Conservation (phyloP, 805 yeast genomes). For the Myxozyma vanderwaltii region DNA sequence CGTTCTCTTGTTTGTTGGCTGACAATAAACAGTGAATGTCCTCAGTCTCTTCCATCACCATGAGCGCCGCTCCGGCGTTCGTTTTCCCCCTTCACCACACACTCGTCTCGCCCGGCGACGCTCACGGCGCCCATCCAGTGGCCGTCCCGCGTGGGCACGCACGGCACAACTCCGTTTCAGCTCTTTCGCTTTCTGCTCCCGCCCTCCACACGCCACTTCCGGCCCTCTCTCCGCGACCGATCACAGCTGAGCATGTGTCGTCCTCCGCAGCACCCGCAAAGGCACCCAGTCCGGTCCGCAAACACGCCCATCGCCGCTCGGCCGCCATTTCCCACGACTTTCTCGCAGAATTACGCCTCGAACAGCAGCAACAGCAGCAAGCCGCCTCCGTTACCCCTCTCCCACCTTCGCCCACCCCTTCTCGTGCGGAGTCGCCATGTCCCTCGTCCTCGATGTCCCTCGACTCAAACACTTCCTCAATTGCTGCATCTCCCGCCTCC, state of each 20-base stretch:
- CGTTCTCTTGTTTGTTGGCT: not conserved
- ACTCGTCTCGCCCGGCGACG: not conserved
- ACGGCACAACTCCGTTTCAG: slow-evolving; percentile 1
- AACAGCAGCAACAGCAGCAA: slow-evolving; percentile 13
- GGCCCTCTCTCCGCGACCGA: too few relatives aligned
- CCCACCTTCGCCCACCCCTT: slow-evolving; percentile 13
- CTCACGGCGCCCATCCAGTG: slow-evolving; percentile 1
- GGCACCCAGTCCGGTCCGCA: slow-evolving; percentile 21
- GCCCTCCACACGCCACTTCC: not conserved
- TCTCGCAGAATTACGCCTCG: slow-evolving; percentile 45
- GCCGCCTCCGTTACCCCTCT: slow-evolving; percentile 9
- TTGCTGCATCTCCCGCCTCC: slow-evolving; percentile 20
- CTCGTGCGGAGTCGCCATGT: slow-evolving; percentile 22
- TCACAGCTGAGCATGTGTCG: not conserved
- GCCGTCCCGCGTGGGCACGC: slow-evolving; percentile 3
- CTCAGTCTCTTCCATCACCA: slow-evolving; percentile 1
- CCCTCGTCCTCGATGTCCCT: slow-evolving; percentile 23
- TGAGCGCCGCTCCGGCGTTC: slow-evolving; percentile 13
- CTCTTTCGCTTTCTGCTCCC: slow-evolving; percentile 11
- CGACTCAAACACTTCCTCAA: not conserved
- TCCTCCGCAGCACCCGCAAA: not conserved
- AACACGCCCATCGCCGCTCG: slow-evolving; percentile 79
- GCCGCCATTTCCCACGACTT: slow-evolving; percentile 89
- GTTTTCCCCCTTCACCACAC: slow-evolving; percentile 20
- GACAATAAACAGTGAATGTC: not conserved